phyloP scores from a whole-genome alignment of 2,329 filamentous ascomycete genomes.

The Trichoderma citrinoviride region DNA sequence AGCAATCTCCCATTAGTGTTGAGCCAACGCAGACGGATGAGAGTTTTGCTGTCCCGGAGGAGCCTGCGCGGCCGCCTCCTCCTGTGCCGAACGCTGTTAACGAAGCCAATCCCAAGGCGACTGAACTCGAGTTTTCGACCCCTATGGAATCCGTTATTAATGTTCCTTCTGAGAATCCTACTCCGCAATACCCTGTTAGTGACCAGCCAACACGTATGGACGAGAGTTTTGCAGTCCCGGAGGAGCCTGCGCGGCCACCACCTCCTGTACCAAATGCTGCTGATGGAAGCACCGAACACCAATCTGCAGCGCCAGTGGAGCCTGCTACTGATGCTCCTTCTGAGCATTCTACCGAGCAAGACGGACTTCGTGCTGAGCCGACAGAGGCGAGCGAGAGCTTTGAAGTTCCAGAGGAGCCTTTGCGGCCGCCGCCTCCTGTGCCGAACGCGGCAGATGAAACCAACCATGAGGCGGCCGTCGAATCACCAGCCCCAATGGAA shows the following conservation, averaged over 20 bases:
- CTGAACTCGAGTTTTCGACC: not conserved
- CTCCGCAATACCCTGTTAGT: no score
- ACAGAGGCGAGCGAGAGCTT: no score
- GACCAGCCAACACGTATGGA: no score
- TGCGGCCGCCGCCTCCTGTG: no score
- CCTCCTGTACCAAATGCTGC: not conserved
- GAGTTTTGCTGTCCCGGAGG: not conserved
- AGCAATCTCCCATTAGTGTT: constrained; percentile 25
- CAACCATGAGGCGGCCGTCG: not conserved
- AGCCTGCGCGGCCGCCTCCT: not conserved
- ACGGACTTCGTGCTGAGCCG: no score
- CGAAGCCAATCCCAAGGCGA: not conserved
- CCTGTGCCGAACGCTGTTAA: not conserved
- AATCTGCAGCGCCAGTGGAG: constrained; percentile 16
- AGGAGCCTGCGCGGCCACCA: not conserved
- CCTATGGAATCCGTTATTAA: not conserved
- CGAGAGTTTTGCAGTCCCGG: not conserved
- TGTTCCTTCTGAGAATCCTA: not conserved
- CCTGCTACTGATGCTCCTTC: not conserved
- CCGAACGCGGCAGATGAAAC: not conserved
- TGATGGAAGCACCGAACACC: not conserved
- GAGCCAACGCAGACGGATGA: constrained; percentile 30
- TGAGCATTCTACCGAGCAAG: no score
- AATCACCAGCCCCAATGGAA: not conserved
- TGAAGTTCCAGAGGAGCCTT: no score